Percentiles rank a stretch among this genome's conserved stretches.
These are phyloP conservation scores for Apiospora kogelbergensis DNA, from an alignment of 2,329 filamentous ascomycete species.

Conservation along the genomic window DNA sequence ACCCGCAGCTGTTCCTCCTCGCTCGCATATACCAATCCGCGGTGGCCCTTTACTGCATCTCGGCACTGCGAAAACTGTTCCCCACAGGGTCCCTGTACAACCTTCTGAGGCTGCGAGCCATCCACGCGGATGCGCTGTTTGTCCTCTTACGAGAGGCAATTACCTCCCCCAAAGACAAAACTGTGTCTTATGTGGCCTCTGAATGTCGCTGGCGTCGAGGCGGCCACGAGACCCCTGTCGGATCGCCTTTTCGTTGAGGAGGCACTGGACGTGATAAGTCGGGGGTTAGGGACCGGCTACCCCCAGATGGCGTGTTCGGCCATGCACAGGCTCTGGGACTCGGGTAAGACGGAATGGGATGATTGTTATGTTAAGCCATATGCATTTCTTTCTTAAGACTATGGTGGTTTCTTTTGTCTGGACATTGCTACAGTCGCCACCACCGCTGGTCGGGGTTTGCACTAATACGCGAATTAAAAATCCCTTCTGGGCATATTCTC, in stretches of 20 bases:
- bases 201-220: slow-evolving; percentile 31
- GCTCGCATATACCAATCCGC: slow-evolving; percentile 31
- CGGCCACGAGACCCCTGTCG: slow-evolving; percentile 20
- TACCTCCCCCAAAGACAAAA: slow-evolving; percentile 17
- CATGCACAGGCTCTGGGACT: slow-evolving; percentile 33
- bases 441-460: no score
- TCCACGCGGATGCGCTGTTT: slow-evolving; percentile 22
- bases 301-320: slow-evolving; percentile 26
- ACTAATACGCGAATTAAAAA: no score
- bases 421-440: no score
- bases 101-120: slow-evolving; percentile 8
- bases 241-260: slow-evolving; percentile 29
- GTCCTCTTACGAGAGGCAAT: slow-evolving; percentile 23
- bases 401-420: no score
- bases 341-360: slow-evolving; percentile 32
- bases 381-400: slow-evolving; percentile 18
- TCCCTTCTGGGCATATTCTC: not conserved
- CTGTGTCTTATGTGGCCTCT: slow-evolving; percentile 33
- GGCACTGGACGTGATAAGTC: slow-evolving; percentile 23
- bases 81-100: slow-evolving; percentile 20
- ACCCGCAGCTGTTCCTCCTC: slow-evolving; percentile 29
- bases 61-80: slow-evolving; percentile 29
- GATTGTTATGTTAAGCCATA: slow-evolving; percentile 36
- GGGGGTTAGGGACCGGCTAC: slow-evolving; percentile 24
- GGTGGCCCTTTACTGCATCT: slow-evolving; percentile 25